Base-by-base conservation (phyloP, 441 rosid genomes). In the Mallotus japonicus region DNA sequence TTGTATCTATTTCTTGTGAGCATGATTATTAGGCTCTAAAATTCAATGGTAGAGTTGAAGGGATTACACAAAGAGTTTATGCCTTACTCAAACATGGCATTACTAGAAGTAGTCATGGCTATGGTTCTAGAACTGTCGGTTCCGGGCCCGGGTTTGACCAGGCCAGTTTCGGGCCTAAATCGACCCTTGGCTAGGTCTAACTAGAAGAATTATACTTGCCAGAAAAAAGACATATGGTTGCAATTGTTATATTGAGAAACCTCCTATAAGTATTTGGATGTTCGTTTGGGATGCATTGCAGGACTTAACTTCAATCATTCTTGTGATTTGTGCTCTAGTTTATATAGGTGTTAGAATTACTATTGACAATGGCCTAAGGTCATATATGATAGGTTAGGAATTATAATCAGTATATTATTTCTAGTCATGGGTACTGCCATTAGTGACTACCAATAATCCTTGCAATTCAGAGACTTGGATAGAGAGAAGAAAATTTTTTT, bases 211-310 rank as follows among this genome's bases (percentile, higher is more conserved):
- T 24, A 17, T 89, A 65, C 73, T 80, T 73, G 73, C 64, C 59
- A 82, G 98, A 79, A 91, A 91, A 81, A 77, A 84, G 61, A 83
- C 91, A 44, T 93, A 79, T 73, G 97, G 97, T 65, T 81, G 69
- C 61, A 93, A 93, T 61, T 81, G 83, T 72, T 93, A 76, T 64
- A 76, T 90, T n/a, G 97, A 91, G 86, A 91, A 89, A 80, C 92
- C 98, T 68, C 81, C 93, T 54, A 85, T 87, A 82, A 81, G 85
- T 5, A 81, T 88, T 65, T 37, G 81, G 20, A 72, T 69, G 70
- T 86, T 86, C 70, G 85, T 24, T 24, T 24, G 28, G 28, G 28
- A 24, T 0, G 28, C 1, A 24, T 24, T 24, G 1, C 1, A 24
- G 4, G 92, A 88, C 62, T 70, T 83, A 47, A 84, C 84, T 42